Evolutionary conservation across 2,329 filamentous ascomycete species (phyloP).

Genomic region (Epichloe sibirici): DNA sequence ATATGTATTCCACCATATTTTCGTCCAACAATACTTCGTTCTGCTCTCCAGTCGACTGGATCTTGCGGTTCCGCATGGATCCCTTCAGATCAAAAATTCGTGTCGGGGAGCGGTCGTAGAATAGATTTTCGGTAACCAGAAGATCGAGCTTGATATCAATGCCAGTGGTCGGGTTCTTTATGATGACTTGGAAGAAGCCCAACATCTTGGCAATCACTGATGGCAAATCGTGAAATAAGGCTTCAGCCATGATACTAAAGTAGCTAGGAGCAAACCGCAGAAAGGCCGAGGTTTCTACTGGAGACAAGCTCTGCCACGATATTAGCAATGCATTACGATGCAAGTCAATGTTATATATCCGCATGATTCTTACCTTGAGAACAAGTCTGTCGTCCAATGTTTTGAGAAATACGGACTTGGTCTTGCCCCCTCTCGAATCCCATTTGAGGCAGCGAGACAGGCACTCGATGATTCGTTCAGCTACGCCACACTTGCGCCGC

Average conservation of each 20-base stretch:
- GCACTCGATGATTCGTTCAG: conserved; percentile 89
- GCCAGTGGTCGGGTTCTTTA: conserved; percentile 86
- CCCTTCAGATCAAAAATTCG: conserved; percentile 94
- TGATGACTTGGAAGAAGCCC: conserved; percentile 92
- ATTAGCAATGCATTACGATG: conserved; percentile 8
- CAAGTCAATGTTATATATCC: no score
- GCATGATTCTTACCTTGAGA: conserved; percentile 47
- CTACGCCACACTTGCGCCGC: conserved; percentile 80
- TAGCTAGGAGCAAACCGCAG: conserved; percentile 92
- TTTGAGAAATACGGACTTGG: conserved; percentile 93
- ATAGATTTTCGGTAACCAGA: conserved; percentile 92
- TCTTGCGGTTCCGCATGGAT: conserved; percentile 96
- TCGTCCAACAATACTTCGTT: conserved; percentile 95
- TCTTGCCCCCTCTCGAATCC: conserved; percentile 97
- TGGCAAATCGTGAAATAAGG: conserved; percentile 86
- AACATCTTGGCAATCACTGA: conserved; percentile 99
- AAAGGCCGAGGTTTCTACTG: conserved; percentile 87
- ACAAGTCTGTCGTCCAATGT: conserved; percentile 91
- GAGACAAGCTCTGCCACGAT: conserved; percentile 55
- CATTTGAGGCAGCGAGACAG: conserved; percentile 92
- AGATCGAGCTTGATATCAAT: conserved; percentile 92
- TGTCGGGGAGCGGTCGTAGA: conserved; percentile 85
- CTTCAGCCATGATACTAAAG: conserved; percentile 94
- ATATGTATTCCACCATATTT: conserved; percentile 99
- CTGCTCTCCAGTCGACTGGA: conserved; percentile 86